Evolutionary conservation across 2,329 filamentous ascomycete species (phyloP), one percentile per base, ranked within the genome.

Genomic region (Stachybotrys chartarum): DNA sequence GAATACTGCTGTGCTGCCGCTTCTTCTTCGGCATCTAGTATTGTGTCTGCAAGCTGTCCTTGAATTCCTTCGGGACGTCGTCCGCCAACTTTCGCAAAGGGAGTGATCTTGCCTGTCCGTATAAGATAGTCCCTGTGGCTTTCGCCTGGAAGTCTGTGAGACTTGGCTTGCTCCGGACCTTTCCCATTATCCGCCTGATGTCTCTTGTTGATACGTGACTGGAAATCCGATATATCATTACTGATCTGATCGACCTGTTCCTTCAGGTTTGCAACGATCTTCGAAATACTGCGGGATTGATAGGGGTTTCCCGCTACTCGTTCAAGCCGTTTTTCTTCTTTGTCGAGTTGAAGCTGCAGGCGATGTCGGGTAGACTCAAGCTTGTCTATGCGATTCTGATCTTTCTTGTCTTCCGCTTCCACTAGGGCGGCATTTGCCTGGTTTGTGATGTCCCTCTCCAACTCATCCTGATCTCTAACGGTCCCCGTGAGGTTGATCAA

Each of bases 71-170:
- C 76, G 4, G 78, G 78, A 1, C 85, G 75, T n/a, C 82, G 78
- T 14, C 83, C 79, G 30, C 84, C 84, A 63, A 96, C 82, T 59
- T 87, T 89, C 7, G 91, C 89, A 66, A 99, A 99, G 0, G 94
- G 94, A 0, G 94, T 99, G 62, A 99, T 97, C 73, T 97, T 97
- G 58, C 94, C 94, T 0, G 93, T 99, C 31, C 94, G 85, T 51
- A 99, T 94, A 50, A 99, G 81, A 68, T 89, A 99, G 50, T 96
- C 92, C 52, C 92, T 84, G 58, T 90, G 85, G 30, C 83, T 91
- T 74, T 97, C 94, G 57, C 89, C 89, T 1, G 89, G 85, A 55
- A 93, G 72, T 54, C 83, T 84, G 56, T 80, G 78, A 53, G 80
- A 84, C 31, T 79, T 80, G 14, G 68, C 65, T 35, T 75, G 71